Percentiles rank a stretch among this genome's conserved stretches.
Evolutionary conservation across 2,329 filamentous ascomycete species (phyloP).

Genomic region (Capronia epimyces): DNA sequence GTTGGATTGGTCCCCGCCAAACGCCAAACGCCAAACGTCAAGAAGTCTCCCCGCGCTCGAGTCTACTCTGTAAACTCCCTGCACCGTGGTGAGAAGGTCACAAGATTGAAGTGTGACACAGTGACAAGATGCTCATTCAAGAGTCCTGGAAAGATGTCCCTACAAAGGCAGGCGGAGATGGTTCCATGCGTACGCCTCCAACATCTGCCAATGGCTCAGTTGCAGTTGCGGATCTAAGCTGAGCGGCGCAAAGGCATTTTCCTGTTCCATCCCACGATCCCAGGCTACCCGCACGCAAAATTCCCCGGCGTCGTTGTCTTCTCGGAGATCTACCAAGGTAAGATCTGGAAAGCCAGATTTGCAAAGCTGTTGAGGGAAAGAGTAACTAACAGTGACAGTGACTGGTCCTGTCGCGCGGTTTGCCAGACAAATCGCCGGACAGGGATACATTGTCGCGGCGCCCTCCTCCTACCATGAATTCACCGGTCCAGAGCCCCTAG

Average conservation of each 20-base stretch:
- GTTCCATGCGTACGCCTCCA: constrained; percentile 48
- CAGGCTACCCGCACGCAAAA: constrained; percentile 79
- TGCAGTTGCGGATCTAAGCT: constrained; percentile 5
- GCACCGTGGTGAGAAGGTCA: too few species aligned
- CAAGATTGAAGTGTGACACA: background rate
- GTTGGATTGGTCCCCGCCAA: too few species aligned
- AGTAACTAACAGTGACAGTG: constrained; percentile 49
- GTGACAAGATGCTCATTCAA: constrained; percentile 52
- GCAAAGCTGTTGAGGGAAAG: background rate
- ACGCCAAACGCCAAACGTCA: too few species aligned
- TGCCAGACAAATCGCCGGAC: constrained; percentile 81
- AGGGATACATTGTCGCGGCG: constrained; percentile 88
- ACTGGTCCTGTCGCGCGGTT: constrained; percentile 87
- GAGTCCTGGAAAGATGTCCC: constrained; percentile 56
- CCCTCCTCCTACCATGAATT: constrained; percentile 94
- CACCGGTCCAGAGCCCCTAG: constrained; percentile 72
- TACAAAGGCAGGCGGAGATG: constrained; percentile 53
- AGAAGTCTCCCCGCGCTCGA: too few species aligned
- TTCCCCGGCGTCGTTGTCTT: constrained; percentile 87
- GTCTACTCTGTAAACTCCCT: too few species aligned
- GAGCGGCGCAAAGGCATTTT: constrained; percentile 63
- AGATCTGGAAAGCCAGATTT: background rate
- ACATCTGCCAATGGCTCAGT: background rate
- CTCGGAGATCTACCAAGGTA: constrained; percentile 93
- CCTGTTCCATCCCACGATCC: constrained; percentile 77